phyloP scores from a whole-genome alignment of 2,329 filamentous ascomycete species.

The Graphiopsis chlorocephala region DNA sequence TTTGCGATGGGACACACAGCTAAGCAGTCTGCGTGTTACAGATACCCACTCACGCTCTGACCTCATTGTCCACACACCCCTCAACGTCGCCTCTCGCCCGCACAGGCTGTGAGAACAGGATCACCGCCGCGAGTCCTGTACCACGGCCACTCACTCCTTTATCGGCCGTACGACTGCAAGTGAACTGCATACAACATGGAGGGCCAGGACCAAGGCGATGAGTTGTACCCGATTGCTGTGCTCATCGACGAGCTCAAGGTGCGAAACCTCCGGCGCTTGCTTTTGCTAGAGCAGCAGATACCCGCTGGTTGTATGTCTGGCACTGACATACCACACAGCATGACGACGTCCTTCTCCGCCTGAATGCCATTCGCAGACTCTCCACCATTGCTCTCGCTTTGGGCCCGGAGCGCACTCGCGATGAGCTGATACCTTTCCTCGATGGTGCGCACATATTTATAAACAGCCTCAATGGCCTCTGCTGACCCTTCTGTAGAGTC shows the following conservation, averaged over 20 bases:
- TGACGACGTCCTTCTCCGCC: conserved; percentile 93
- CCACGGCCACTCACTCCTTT: conserved; percentile 17
- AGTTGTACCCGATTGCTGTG: conserved; percentile 99
- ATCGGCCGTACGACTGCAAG: not conserved
- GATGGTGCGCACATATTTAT: conserved; percentile 70
- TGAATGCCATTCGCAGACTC: conserved; percentile 97
- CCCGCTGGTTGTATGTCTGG: not conserved
- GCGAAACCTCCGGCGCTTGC: conserved; percentile 33
- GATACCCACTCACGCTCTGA: not conserved
- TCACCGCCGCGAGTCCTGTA: conserved; percentile 13
- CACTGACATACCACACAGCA: conserved; percentile 58
- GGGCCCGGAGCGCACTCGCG: conserved; percentile 91
- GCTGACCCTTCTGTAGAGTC: conserved; percentile 66
- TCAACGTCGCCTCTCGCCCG: conserved; percentile 11
- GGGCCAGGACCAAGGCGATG: conserved; percentile 86
- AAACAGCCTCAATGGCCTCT: not conserved
- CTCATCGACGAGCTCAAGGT: conserved; percentile 99
- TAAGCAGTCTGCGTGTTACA: not conserved
- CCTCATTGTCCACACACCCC: not conserved
- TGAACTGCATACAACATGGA: conserved; percentile 64
- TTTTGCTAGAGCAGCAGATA: not conserved
- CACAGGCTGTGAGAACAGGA: conserved; percentile 16
- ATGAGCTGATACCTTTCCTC: conserved; percentile 97
- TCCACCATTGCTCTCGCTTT: conserved; percentile 97
- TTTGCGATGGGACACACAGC: not conserved